These are phyloP conservation scores for Linnemannia schmuckeri DNA, from an alignment of 192 early-diverging fungal genomes.

Conservation along the genomic window DNA sequence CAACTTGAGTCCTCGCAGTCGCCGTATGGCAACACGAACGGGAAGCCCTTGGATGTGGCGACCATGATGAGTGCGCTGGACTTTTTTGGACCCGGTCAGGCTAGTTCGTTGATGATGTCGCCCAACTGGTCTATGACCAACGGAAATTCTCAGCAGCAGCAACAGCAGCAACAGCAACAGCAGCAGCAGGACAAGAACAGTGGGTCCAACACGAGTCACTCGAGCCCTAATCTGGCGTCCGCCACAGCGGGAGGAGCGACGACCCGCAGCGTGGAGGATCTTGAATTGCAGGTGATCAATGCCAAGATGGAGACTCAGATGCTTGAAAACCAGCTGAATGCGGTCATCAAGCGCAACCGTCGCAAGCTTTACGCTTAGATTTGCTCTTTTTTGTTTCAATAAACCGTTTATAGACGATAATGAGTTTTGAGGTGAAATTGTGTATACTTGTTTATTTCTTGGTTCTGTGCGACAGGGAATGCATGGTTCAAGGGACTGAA, in stretches of 20 bases:
- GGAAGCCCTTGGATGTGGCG: conserved; percentile 40
- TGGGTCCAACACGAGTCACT: not conserved
- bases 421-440: no score
- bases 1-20: conserved; percentile 16
- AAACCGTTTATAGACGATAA: not conserved
- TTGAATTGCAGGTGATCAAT: conserved; percentile 53
- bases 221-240: not conserved
- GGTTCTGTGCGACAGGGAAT: no score
- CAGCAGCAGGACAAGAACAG: conserved; percentile 16
- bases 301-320: conserved; percentile 56
- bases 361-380: conserved; percentile 48
- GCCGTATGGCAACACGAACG: not conserved
- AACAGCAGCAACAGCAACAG: conserved; percentile 9
- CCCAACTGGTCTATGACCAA: conserved; percentile 31
- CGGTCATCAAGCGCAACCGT: conserved; percentile 54
- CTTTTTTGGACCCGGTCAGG: conserved; percentile 44
- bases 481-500: no score
- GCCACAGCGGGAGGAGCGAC: conserved; percentile 1
- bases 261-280: conserved; percentile 41
- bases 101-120: conserved; percentile 26
- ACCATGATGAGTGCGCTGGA: conserved; percentile 51
- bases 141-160: conserved; percentile 4
- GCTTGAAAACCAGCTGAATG: conserved; percentile 53
- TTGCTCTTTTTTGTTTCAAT: not conserved
- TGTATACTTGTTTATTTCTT: no score